phyloP scores from a whole-genome alignment of 1,139 yeast genomes.

The Saccharomyces hybrid region DNA sequence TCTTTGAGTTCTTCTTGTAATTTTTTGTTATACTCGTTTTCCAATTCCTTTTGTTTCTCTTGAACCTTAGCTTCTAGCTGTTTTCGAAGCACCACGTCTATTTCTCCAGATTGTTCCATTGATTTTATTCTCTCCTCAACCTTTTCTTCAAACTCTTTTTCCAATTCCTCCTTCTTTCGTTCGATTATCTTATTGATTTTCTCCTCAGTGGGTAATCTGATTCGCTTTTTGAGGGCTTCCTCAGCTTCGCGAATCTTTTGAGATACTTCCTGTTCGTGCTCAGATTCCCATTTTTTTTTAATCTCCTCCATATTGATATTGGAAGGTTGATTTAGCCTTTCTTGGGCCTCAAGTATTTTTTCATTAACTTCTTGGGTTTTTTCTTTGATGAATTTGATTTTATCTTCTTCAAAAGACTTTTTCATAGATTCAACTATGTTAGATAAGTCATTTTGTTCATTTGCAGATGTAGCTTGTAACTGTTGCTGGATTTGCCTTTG shows the following conservation, averaged over 20 bases:
- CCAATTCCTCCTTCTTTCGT: conserved; percentile 19
- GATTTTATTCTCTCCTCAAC: conserved; percentile 10
- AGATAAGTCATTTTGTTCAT: conserved; percentile 13
- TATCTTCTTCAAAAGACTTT: conserved; percentile 20
- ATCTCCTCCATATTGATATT: conserved; percentile 9
- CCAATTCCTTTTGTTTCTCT: conserved; percentile 2
- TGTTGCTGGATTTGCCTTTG: conserved; percentile 1
- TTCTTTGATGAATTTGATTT: conserved; percentile 13
- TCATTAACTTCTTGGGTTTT: conserved; percentile 19
- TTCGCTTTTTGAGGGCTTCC: conserved; percentile 24
- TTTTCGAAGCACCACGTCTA: neutral
- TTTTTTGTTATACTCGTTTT: conserved; percentile 13
- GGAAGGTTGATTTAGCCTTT: conserved; percentile 14
- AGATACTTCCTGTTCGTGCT: conserved; percentile 20
- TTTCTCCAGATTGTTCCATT: conserved; percentile 1
- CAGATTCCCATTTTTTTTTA: conserved; percentile 21
- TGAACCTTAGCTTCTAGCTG: neutral
- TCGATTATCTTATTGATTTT: conserved; percentile 21
- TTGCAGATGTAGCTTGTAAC: conserved; percentile 3
- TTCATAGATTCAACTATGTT: conserved; percentile 23
- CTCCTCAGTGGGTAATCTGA: conserved; percentile 24
- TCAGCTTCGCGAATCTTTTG: conserved; percentile 21
- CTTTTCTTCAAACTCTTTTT: conserved; percentile 20
- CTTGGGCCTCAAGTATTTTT: conserved; percentile 12
- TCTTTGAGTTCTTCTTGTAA: conserved; percentile 9